These are phyloP conservation scores for Ophiosphaerella narmari DNA, from an alignment of 2,329 filamentous ascomycete genomes.

Conservation along the genomic window DNA sequence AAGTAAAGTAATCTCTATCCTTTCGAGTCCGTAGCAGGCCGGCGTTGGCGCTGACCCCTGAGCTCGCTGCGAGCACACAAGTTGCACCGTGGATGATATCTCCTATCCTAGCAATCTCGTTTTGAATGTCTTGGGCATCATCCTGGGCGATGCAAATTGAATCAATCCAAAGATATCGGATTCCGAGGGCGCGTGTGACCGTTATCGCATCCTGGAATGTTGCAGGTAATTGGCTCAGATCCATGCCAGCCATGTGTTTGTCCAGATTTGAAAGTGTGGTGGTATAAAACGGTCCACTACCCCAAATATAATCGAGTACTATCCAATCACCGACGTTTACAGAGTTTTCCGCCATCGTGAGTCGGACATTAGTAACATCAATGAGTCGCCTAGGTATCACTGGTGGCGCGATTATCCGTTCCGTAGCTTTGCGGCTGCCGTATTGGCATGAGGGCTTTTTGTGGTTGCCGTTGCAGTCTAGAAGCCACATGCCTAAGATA, in stretches of 20 bases:
- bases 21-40: not conserved
- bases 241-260: not conserved
- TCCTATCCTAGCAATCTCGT: slow-evolving; percentile 22
- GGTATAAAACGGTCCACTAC: slow-evolving; percentile 3
- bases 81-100: slow-evolving; percentile 18
- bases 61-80: slow-evolving; percentile 19
- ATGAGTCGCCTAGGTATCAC: slow-evolving; percentile 12
- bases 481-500: slow-evolving; percentile 13
- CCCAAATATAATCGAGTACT: slow-evolving; percentile 23
- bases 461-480: slow-evolving; percentile 9
- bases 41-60: not conserved
- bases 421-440: no score
- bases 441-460: slow-evolving; percentile 6
- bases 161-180: slow-evolving; percentile 32
- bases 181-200: slow-evolving; percentile 12
- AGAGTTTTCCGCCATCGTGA: slow-evolving; percentile 1
- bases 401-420: no score
- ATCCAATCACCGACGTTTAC: slow-evolving; percentile 11
- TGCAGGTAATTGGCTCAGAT: no score
- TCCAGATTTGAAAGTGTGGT: slow-evolving; percentile 5
- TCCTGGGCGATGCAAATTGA: slow-evolving; percentile 29
- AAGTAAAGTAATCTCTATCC: slow-evolving; percentile 9
- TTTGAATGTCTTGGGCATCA: slow-evolving; percentile 17
- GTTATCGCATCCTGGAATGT: slow-evolving; percentile 21
- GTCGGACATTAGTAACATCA: slow-evolving; percentile 6